Base-by-base conservation (phyloP, 805 yeast genomes). In the Zygosaccharomyces rouxii region DNA sequence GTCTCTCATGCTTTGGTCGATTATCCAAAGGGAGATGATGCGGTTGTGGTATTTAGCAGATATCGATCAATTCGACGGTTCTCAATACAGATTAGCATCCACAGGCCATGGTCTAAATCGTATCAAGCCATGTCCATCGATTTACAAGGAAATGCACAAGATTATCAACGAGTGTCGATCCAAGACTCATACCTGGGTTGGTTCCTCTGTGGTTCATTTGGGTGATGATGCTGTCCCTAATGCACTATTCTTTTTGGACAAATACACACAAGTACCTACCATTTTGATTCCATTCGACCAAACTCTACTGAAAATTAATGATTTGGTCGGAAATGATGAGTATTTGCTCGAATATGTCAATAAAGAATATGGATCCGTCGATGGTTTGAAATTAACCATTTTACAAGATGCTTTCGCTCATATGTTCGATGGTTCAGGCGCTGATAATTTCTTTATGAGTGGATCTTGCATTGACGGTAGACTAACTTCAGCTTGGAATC, bases 151-250 rank as follows among this genome's bases (percentile, higher is more conserved):
- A 46, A 86, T 86, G 90, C 83, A 83, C 55, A 75, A 73, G 50
- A 79, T 86, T 50, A 71, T 86, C 42, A 65, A 74, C n/a, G 82
- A 81, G 49, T 86, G 86, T 39, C 86, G 86, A 59, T 64, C 70
- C 26, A 72, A 73, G 42, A 78, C 86, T 19, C 78, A 83, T 3
- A 69, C 76, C 2, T 86, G 94, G 92, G 83, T 86, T 29, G 95
- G 95, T 2, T 81, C 88, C 4, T 79, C 86, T 13, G 92, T 84
- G 19, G 85, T 86, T 21, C 95, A 86, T 65, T 60, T 86, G 14
- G 95, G 94, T 35, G 95, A 86, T 64, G 84, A 82, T 57, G 86
- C 90, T 1, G 95, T 86, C 4, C 95, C 95, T 2, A 86, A 86
- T 63, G 89, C 92, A 0, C 63, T 86, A 51, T 85, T 85, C 61